Conservation (phyloP, 805 yeast genomes). For the Wickerhamiella kazuoi region DNA sequence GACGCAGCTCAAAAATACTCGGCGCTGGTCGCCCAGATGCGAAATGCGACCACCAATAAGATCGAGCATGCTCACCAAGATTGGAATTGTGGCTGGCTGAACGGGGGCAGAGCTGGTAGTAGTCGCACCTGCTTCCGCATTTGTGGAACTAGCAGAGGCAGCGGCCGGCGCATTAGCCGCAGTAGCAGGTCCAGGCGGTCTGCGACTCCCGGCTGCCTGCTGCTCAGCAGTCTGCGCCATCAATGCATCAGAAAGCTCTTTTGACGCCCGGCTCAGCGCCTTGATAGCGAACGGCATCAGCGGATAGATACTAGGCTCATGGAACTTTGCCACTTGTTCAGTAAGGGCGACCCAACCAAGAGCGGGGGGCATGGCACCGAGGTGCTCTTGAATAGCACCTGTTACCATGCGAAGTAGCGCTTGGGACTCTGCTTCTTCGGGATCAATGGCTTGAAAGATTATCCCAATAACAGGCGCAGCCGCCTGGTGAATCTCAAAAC, state of each 20-base stretch:
- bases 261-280: slow-evolving; percentile 35
- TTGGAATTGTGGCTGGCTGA: slow-evolving; percentile 6
- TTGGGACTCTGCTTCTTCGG: slow-evolving; percentile 25
- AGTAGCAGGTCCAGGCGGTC: not conserved
- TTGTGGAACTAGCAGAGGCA: not conserved
- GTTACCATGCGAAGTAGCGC: slow-evolving; percentile 2
- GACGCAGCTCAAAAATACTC: slow-evolving; percentile 67
- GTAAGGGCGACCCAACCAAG: slow-evolving; percentile 69
- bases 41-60: slow-evolving; percentile 68
- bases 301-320: slow-evolving; percentile 59
- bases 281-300: slow-evolving; percentile 63
- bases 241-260: slow-evolving; percentile 7
- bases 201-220: not conserved
- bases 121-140: not conserved
- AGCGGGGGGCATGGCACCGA: slow-evolving; percentile 50
- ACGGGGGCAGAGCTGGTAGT: slow-evolving; percentile 6
- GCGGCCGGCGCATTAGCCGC: not conserved
- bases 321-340: slow-evolving; percentile 47
- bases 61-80: slow-evolving; percentile 59
- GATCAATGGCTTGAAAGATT: slow-evolving; percentile 41
- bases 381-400: slow-evolving; percentile 59
- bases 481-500: slow-evolving; percentile 74
- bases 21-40: slow-evolving; percentile 79
- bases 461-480: slow-evolving; percentile 57
- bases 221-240: not conserved